Evolutionary conservation across 352 stramenopile genomes (phyloP).

Genomic region (Pythium guiyangense): DNA sequence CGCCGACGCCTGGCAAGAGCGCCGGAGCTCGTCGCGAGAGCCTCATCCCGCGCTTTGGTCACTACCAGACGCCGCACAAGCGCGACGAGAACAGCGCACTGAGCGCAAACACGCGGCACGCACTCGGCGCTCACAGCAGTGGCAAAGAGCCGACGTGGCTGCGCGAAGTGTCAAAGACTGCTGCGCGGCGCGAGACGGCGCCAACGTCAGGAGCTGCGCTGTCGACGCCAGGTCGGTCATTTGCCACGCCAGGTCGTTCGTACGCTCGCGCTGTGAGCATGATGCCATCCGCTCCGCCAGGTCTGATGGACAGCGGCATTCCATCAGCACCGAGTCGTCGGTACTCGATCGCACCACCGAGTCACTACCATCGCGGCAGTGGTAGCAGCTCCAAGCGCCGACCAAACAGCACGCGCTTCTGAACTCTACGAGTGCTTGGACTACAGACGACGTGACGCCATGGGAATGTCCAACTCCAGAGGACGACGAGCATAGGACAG

Average conservation of each 20-base stretch:
- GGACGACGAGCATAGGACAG: no score
- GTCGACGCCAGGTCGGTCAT: neutral
- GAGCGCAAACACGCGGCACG: constrained; percentile 1
- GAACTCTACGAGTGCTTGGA: neutral
- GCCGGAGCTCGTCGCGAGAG: constrained; percentile 9
- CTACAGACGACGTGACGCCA: neutral
- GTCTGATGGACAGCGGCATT: neutral
- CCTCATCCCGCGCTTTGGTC: constrained; percentile 11
- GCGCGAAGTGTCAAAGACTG: constrained; percentile 6
- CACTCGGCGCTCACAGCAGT: neutral
- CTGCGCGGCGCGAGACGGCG: constrained; percentile 5
- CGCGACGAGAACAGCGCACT: constrained; percentile 5
- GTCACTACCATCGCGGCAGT: neutral
- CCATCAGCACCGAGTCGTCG: constrained; percentile 5
- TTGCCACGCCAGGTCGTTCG: no score
- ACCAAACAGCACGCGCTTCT: constrained; percentile 8
- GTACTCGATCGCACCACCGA: neutral
- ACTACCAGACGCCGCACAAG: constrained; percentile 1
- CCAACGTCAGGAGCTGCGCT: no score
- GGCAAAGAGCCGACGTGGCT: constrained; percentile 7
- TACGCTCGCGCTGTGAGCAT: neutral
- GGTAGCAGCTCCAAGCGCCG: constrained; percentile 8
- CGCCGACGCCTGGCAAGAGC: constrained; percentile 3
- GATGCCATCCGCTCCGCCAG: neutral
- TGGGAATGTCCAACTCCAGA: no score